A percentile compares a stretch with the other conserved stretches of the same genome.
Conservation (phyloP, 2,329 filamentous ascomycete genomes). For the Westerdykella sp. region DNA sequence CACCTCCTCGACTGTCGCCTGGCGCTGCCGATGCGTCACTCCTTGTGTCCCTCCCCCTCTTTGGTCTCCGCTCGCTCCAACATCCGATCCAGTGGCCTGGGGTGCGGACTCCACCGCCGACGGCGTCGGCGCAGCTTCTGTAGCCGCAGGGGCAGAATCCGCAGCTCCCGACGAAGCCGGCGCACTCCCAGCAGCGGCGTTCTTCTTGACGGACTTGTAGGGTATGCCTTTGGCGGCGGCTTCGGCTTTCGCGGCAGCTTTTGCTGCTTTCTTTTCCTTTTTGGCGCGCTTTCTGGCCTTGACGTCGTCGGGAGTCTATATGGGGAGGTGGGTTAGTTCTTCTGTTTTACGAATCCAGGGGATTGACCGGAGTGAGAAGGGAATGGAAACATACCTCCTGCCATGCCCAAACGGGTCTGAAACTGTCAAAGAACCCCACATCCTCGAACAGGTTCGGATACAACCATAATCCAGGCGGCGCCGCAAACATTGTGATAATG, state of each 20-base stretch:
- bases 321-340: constrained; percentile 1
- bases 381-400: constrained; percentile 62
- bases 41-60: neutral
- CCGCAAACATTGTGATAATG: constrained; percentile 79
- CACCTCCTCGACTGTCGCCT: constrained; percentile 35
- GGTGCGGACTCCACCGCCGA: constrained; percentile 22
- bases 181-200: constrained; percentile 21
- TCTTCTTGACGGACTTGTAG: constrained; percentile 26
- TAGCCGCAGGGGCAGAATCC: constrained; percentile 9
- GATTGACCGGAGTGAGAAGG: neutral
- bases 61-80: constrained; percentile 6
- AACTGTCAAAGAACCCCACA: constrained; percentile 96
- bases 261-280: constrained; percentile 33
- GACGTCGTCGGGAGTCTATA: constrained; percentile 37
- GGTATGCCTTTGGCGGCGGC: constrained; percentile 26
- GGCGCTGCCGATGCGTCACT: constrained; percentile 21
- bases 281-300: constrained; percentile 42
- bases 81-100: constrained; percentile 23
- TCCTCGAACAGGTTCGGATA: constrained; percentile 98
- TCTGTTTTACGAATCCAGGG: neutral
- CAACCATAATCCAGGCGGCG: constrained; percentile 88
- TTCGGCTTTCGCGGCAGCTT: constrained; percentile 20
- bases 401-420: constrained; percentile 95
- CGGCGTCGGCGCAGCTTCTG: constrained; percentile 1
- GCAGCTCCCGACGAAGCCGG: constrained; percentile 11